phyloP scores from a whole-genome alignment of 805 yeast species.

The Ogataea nonfermentans region DNA sequence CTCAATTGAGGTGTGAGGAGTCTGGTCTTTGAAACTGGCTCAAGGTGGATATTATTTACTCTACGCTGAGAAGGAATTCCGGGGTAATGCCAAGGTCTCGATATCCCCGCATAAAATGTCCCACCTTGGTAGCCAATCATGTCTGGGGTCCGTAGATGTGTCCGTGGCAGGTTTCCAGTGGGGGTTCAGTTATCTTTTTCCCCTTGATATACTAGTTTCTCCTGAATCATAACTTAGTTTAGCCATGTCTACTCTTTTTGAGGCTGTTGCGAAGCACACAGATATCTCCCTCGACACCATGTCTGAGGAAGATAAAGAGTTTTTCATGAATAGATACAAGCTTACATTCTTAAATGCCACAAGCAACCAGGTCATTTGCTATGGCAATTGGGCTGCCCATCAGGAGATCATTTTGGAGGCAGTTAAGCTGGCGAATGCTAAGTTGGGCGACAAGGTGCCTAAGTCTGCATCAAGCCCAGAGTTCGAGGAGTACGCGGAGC shows the following conservation, averaged over 20 bases:
- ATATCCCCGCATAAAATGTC: no score
- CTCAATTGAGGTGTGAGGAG: no score
- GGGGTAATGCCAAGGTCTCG: no score
- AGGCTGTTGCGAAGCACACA: constrained; percentile 23
- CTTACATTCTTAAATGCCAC: constrained; percentile 29
- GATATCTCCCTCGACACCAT: constrained; percentile 27
- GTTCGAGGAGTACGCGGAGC: constrained; percentile 16
- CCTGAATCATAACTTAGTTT: no score
- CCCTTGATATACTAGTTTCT: no score
- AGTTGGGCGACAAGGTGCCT: constrained; percentile 15
- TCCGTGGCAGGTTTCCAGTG: no score
- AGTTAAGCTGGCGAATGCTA: constrained; percentile 14
- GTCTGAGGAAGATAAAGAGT: constrained; percentile 24
- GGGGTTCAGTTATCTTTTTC: no score
- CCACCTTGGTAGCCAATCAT: no score
- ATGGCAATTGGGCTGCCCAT: constrained; percentile 23
- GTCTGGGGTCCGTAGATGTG: no score
- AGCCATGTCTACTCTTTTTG: constrained; percentile 11
- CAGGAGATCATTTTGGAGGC: constrained; percentile 26
- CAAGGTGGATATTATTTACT: no score
- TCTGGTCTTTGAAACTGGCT: no score
- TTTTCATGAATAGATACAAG: constrained; percentile 10
- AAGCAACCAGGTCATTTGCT: constrained; percentile 30
- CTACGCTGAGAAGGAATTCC: no score
- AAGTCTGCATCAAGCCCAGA: constrained; percentile 10